A percentile compares a stretch with the other conserved stretches of the same genome.
Evolutionary conservation across 176 grass and related monocot species (phyloP).

Genomic region (Puya raimondii): DNA sequence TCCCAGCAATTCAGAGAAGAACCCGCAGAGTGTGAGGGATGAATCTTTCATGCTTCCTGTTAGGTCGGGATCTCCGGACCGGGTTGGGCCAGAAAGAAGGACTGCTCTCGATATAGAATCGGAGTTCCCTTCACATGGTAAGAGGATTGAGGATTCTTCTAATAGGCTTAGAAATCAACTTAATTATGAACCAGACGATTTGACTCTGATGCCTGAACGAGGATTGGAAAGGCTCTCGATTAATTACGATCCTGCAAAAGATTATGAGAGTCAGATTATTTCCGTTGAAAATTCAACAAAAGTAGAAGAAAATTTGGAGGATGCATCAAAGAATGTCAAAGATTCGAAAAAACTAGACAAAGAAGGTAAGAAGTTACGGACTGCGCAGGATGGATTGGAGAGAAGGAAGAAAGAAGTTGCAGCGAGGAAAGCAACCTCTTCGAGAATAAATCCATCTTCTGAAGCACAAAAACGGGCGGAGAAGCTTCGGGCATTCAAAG

Average conservation of each 20-base stretch:
- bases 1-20: slow-evolving; percentile 39
- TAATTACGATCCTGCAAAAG: slow-evolving; percentile 79
- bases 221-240: slow-evolving; percentile 46
- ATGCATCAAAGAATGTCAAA: slow-evolving; percentile 25
- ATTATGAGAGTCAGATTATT: slow-evolving; percentile 52
- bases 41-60: slow-evolving; percentile 87
- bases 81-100: slow-evolving; percentile 39
- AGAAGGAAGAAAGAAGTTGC: slow-evolving; percentile 69
- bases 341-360: slow-evolving; percentile 56
- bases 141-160: slow-evolving; percentile 26
- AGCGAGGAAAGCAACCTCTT: slow-evolving; percentile 39
- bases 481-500: slow-evolving; percentile 74
- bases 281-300: slow-evolving; percentile 28
- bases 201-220: slow-evolving; percentile 60
- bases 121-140: slow-evolving; percentile 38
- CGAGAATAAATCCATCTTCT: slow-evolving; percentile 38
- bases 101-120: slow-evolving; percentile 70
- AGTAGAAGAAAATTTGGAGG: slow-evolving; percentile 42
- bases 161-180: slow-evolving; percentile 37
- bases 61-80: slow-evolving; percentile 48
- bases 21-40: slow-evolving; percentile 33
- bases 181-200: slow-evolving; percentile 76
- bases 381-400: slow-evolving; percentile 52
- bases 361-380: slow-evolving; percentile 48
- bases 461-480: slow-evolving; percentile 95